Evolutionary conservation across 176 grass and related monocot genomes (phyloP).

Genomic region (Raddia guianensis): DNA sequence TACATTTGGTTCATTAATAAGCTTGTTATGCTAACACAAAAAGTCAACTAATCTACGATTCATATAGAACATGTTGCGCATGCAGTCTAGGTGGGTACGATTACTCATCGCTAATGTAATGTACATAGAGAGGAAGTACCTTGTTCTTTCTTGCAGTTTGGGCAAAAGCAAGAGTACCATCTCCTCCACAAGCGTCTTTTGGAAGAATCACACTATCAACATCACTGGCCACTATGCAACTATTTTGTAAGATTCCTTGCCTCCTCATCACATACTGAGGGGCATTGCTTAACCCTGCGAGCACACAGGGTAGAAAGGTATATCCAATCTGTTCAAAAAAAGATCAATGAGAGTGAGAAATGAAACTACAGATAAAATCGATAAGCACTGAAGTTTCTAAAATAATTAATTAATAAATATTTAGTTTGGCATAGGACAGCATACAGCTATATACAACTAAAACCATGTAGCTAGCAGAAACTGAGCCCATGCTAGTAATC

Average conservation of each 20-base stretch:
- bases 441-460: background rate
- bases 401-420: background rate
- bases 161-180: slow-evolving; percentile 83
- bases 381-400: background rate
- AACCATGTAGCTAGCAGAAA: slow-evolving; percentile 18
- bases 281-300: slow-evolving; percentile 80
- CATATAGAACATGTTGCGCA: background rate
- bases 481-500: background rate
- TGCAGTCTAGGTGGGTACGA: background rate
- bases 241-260: slow-evolving; percentile 37
- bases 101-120: background rate
- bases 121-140: slow-evolving; percentile 37
- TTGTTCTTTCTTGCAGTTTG: slow-evolving; percentile 57
- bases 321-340: slow-evolving; percentile 73
- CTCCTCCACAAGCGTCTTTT: slow-evolving; percentile 77
- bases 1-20: background rate
- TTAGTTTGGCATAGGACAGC: background rate
- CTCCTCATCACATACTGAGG: slow-evolving; percentile 72
- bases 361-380: background rate
- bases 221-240: slow-evolving; percentile 64
- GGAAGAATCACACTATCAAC: slow-evolving; percentile 90
- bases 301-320: slow-evolving; percentile 92
- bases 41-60: background rate
- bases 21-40: background rate
- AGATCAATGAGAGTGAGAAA: slow-evolving; percentile 3